phyloP scores from a whole-genome alignment of 2,329 filamentous ascomycete genomes.

The Hymenoscyphus linearis region DNA sequence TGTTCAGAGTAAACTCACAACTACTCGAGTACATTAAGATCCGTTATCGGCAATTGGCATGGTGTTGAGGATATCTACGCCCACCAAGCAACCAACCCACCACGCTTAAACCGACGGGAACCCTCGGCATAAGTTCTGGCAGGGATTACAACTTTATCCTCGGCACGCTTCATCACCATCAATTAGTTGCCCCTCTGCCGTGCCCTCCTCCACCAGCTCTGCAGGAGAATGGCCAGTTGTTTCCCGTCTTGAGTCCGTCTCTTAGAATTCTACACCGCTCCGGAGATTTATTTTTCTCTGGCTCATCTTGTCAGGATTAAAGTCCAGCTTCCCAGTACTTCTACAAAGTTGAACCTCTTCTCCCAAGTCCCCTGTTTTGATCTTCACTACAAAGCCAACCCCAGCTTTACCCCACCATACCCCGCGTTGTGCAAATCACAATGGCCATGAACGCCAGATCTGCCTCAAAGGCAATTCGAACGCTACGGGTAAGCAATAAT shows the following conservation, averaged over 20 bases:
- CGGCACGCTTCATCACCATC: neutral
- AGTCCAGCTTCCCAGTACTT: neutral
- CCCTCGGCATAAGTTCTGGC: slow-evolving; percentile 12
- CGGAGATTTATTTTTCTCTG: neutral
- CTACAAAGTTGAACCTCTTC: neutral
- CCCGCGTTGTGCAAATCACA: slow-evolving; percentile 23
- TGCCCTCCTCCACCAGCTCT: neutral
- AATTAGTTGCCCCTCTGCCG: neutral
- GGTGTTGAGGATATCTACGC: slow-evolving; percentile 6
- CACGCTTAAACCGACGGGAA: neutral
- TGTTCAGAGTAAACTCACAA: too few species aligned
- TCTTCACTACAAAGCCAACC: neutral
- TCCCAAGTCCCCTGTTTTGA: neutral
- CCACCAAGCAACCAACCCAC: too few species aligned
- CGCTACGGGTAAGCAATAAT: slow-evolving; percentile 51
- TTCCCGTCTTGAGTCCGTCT: too few species aligned
- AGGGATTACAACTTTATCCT: neutral
- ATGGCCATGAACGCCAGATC: slow-evolving; percentile 63
- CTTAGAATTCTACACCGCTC: neutral
- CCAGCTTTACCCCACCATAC: slow-evolving; percentile 22
- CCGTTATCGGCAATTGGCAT: slow-evolving; percentile 16
- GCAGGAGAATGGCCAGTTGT: neutral
- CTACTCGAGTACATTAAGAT: too few species aligned
- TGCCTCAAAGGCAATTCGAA: slow-evolving; percentile 57
- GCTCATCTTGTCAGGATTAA: neutral